Percentiles rank a stretch among this genome's conserved stretches.
phyloP scores from a whole-genome alignment of 208 protist species.

The Borovskyia barvae region DNA sequence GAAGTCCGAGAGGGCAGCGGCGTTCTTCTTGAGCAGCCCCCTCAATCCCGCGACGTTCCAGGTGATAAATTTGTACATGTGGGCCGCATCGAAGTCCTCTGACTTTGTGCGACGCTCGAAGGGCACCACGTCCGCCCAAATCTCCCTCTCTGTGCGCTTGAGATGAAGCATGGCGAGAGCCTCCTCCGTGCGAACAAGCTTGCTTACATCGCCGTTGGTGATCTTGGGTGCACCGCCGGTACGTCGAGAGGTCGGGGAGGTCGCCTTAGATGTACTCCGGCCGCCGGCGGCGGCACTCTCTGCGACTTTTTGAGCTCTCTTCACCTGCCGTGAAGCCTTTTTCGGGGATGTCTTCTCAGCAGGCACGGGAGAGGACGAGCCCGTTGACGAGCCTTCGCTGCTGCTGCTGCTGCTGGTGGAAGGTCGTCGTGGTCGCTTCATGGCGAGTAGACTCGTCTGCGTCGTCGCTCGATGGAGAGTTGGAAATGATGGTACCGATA shows the following conservation, averaged over 20 bases:
- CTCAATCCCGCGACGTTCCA: conserved; percentile 93
- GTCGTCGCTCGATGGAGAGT: no score
- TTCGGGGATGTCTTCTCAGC: no score
- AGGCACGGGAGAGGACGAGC: no score
- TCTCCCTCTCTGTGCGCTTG: conserved; percentile 55
- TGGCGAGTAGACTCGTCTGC: no score
- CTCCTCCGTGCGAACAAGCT: conserved; percentile 31
- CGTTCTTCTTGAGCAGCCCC: conserved; percentile 79
- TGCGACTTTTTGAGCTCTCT: no score
- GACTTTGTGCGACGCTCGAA: conserved; percentile 54
- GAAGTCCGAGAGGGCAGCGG: conserved; percentile 44
- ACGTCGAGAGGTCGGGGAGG: not conserved
- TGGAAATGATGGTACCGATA: no score
- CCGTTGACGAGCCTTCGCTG: no score
- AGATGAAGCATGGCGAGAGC: conserved; percentile 29
- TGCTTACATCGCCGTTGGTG: conserved; percentile 24
- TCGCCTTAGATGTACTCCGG: not conserved
- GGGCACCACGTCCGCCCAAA: conserved; percentile 58
- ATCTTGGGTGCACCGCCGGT: conserved; percentile 14
- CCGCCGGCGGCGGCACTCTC: not conserved
- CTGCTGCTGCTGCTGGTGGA: no score
- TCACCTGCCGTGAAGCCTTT: no score
- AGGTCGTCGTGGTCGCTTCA: no score
- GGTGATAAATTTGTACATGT: conserved; percentile 88
- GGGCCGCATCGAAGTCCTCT: conserved; percentile 49